phyloP scores from a whole-genome alignment of 2,329 filamentous ascomycete genomes.

The Trichoderma sp. region DNA sequence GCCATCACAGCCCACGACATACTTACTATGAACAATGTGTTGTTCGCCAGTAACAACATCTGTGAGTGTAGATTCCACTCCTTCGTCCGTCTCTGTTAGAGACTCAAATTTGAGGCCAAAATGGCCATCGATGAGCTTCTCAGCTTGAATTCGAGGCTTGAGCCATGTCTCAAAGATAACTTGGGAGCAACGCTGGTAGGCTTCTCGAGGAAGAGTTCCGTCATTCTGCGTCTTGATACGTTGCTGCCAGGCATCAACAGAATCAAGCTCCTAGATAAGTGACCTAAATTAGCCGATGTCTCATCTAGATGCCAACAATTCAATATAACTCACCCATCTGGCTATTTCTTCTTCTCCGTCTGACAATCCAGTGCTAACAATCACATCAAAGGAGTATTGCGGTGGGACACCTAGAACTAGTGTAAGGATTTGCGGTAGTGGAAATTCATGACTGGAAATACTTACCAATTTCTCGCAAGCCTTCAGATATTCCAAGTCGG shows the following conservation, averaged over 20 bases:
- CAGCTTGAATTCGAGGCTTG: not conserved
- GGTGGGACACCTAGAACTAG: not conserved
- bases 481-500: not conserved
- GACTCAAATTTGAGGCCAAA: slow-evolving; percentile 13
- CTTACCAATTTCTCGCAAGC: slow-evolving; percentile 5
- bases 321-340: not conserved
- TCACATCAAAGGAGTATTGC: not conserved
- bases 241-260: not conserved
- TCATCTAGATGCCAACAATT: not conserved
- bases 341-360: not conserved
- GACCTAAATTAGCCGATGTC: not conserved
- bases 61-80: slow-evolving; percentile 2
- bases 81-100: not conserved
- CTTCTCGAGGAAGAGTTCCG: not conserved
- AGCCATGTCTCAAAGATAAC: slow-evolving; percentile 5
- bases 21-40: slow-evolving; percentile 1
- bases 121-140: not conserved
- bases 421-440: not conserved
- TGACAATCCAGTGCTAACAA: not conserved
- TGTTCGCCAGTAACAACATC: slow-evolving; percentile 2
- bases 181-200: slow-evolving; percentile 13
- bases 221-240: not conserved
- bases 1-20: slow-evolving; percentile 7
- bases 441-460: too few relatives aligned
- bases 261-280: not conserved